Evolutionary conservation across 73 alveolate species (phyloP).

Genomic region (Uronychia setigera): DNA sequence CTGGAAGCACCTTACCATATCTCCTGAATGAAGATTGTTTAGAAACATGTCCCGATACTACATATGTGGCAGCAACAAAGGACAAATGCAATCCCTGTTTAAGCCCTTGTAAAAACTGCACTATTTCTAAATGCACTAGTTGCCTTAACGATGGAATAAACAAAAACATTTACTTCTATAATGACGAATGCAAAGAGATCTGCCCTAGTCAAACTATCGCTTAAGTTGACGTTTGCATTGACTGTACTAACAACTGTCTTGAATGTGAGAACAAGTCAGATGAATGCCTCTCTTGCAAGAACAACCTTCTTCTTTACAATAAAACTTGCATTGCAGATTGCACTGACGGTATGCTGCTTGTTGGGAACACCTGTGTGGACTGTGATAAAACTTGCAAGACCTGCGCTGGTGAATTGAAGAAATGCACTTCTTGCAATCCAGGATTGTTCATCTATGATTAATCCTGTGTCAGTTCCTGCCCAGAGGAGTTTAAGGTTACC

Average conservation of each 20-base stretch:
- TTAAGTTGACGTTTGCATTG: not conserved
- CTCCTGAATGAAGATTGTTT: not conserved
- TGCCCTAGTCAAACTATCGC: not conserved
- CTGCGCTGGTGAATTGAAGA: not conserved
- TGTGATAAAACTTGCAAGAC: slow-evolving; percentile 39
- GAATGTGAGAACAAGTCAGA: not conserved
- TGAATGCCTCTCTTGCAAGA: not conserved
- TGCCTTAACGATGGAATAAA: not conserved
- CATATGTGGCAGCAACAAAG: slow-evolving; percentile 1
- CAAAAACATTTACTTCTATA: not conserved
- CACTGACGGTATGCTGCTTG: not conserved
- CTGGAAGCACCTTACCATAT: not conserved
- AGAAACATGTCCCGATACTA: slow-evolving; percentile 12
- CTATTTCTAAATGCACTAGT: not conserved
- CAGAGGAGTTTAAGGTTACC: slow-evolving; percentile 12
- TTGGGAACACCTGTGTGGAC: slow-evolving; percentile 3
- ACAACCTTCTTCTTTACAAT: not conserved
- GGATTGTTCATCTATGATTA: slow-evolving; percentile 17
- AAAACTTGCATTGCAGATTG: not conserved
- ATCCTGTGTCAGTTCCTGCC: slow-evolving; percentile 17
- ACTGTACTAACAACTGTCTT: not conserved
- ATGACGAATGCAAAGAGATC: not conserved
- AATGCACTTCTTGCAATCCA: slow-evolving; percentile 20
- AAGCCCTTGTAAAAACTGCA: slow-evolving; percentile 24
- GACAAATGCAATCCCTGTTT: slow-evolving; percentile 22